Evolutionary conservation across 495 filamentous ascomycete genomes (phyloP), one percentile per base, ranked within the genome.

Genomic region (Corynascus novoguineensis): DNA sequence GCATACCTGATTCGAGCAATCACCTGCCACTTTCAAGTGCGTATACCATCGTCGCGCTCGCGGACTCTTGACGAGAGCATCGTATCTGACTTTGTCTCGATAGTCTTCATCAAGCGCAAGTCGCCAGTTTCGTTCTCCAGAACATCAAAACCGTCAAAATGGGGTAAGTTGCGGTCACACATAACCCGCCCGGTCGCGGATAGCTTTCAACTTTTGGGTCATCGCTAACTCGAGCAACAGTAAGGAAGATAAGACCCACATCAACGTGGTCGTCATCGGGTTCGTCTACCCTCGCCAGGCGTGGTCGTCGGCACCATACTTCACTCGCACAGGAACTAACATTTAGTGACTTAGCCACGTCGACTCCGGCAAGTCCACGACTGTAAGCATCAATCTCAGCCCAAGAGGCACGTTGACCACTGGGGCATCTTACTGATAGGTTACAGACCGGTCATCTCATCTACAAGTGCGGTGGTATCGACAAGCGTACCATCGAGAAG

Each of bases 391-490:
- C 38, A 27, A 34, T 19, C 7, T 48, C 10, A 29, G 17, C 4
- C n/a, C 22, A 9, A 14, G 37, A 19, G 48, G 35, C 28, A 38
- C 31, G 53, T 8, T 22, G 21, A 0, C 31, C 35, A 2, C 37
- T 6, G 25, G 24, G 40, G 27, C 21, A 51, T n/a, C 27, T 9
- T 27, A 50, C 56, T 57, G 38, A 60, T 53, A 35, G 14, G 5
- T 25, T 37, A 54, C 60, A 71, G 62, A 74, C 78, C 64, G 86
- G 87, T 76, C 93, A 97, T 79, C 83, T 97, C 81, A 98, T 97
- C 87, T 98, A 98, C 90, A 96, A 98, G 83, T 98, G 93, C 82
- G 93, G 93, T 86, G 93, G 93, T 87, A 98, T 98, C 72, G 93
- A 98, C 87, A 88, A 90, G 83, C 93, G 93, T 92, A 97, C 95